Conservation (phyloP, 2,329 filamentous ascomycete genomes). For the Pestalotiopsis sp. region DNA sequence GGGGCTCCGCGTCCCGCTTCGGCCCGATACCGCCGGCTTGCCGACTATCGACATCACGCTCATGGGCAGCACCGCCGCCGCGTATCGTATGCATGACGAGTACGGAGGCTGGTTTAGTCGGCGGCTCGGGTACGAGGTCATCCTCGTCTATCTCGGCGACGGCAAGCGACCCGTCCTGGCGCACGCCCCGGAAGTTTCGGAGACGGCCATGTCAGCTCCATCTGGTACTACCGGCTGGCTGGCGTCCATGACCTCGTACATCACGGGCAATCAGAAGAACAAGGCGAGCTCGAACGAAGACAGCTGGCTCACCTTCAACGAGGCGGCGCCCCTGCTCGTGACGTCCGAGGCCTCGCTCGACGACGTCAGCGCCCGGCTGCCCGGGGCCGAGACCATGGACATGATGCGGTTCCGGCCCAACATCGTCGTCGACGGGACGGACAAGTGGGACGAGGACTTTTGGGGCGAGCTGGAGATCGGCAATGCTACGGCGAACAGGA, state of each 20-base stretch:
- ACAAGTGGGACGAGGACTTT: slow-evolving; percentile 71
- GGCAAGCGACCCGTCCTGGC: slow-evolving; percentile 65
- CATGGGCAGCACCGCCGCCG: slow-evolving; percentile 59
- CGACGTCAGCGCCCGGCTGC: slow-evolving; percentile 63
- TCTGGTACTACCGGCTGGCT: slow-evolving; percentile 35
- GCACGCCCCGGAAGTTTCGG: slow-evolving; percentile 44
- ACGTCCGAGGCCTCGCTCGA: slow-evolving; percentile 71
- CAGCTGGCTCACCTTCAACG: slow-evolving; percentile 69
- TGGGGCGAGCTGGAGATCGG: slow-evolving; percentile 61
- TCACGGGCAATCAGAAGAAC: slow-evolving; percentile 22
- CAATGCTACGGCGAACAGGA: slow-evolving; percentile 32
- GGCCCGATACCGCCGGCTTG: slow-evolving; percentile 50
- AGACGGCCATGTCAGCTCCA: slow-evolving; percentile 26
- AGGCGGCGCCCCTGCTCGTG: slow-evolving; percentile 76
- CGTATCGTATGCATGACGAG: slow-evolving; percentile 63
- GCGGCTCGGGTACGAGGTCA: slow-evolving; percentile 63
- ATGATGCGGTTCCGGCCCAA: slow-evolving; percentile 75
- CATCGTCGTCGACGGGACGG: slow-evolving; percentile 65
- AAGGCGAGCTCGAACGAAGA: slow-evolving; percentile 29
- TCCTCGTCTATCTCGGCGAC: slow-evolving; percentile 67
- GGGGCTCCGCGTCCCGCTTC: slow-evolving; percentile 58
- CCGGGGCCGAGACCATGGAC: slow-evolving; percentile 53
- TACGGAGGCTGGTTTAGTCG: slow-evolving; percentile 70
- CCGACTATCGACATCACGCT: slow-evolving; percentile 56
- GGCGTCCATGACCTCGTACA: slow-evolving; percentile 34